A percentile compares a stretch with the other conserved stretches of the same genome.
Conservation (phyloP, 345 rosid genomes). For the Geranium brycei region DNA sequence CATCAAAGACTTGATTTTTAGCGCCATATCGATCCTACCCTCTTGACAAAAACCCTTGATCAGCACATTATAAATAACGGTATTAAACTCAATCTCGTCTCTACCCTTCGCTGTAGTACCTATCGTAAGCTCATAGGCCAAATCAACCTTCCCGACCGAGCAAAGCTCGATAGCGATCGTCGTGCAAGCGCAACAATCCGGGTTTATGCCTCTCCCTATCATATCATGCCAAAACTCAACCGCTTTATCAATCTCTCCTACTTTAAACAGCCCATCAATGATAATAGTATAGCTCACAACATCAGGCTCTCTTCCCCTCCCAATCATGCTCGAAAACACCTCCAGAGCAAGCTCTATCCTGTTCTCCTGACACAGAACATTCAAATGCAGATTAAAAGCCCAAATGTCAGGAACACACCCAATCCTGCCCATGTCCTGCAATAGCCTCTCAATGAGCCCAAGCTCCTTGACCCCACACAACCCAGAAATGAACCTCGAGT, state of each 20-base stretch:
- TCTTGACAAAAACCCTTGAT: slow-evolving; percentile 70
- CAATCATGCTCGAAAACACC: slow-evolving; percentile 39
- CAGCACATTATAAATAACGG: slow-evolving; percentile 58
- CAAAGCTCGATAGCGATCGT: slow-evolving; percentile 64
- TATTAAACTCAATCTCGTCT: slow-evolving; percentile 27
- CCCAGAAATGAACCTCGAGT: slow-evolving; percentile 85
- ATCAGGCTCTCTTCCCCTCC: slow-evolving; percentile 68
- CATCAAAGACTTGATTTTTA: slow-evolving; percentile 62
- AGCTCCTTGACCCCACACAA: slow-evolving; percentile 52
- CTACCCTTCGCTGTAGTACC: slow-evolving; percentile 48
- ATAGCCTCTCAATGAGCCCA: slow-evolving; percentile 38
- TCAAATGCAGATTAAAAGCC: slow-evolving; percentile 68
- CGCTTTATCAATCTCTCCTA: slow-evolving; percentile 36
- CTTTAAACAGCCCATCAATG: slow-evolving; percentile 54
- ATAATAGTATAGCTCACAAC: slow-evolving; percentile 74
- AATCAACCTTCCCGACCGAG: slow-evolving; percentile 57
- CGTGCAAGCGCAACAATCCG: slow-evolving; percentile 49
- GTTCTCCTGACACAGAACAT: slow-evolving; percentile 51
- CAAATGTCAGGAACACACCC: slow-evolving; percentile 61
- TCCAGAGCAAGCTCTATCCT: slow-evolving; percentile 43
- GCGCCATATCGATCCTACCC: slow-evolving; percentile 69
- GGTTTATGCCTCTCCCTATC: slow-evolving; percentile 43
- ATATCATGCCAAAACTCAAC: slow-evolving; percentile 55
- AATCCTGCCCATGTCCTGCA: slow-evolving; percentile 58
- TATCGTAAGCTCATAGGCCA: slow-evolving; percentile 73